Conservation (phyloP, 768 basidiomycete species). For the Boletus patriciae region DNA sequence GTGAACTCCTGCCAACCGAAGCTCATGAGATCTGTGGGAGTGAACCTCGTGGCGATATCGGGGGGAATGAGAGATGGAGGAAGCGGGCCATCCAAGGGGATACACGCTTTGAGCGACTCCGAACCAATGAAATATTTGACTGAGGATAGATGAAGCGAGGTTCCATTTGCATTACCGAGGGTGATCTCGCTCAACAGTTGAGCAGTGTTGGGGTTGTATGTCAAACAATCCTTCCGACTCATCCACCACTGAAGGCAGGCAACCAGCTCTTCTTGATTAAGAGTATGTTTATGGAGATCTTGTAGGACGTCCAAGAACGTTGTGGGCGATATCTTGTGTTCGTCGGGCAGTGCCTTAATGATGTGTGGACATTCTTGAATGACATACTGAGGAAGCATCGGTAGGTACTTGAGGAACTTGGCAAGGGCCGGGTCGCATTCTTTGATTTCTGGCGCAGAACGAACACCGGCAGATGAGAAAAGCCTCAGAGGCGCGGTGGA, state of each 20-base stretch:
- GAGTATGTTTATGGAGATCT: background rate
- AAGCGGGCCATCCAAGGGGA: conserved; percentile 75
- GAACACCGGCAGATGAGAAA: conserved; percentile 42
- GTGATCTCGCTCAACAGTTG: conserved; percentile 26
- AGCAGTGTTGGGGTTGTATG: background rate
- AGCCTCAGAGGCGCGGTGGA: conserved; percentile 16
- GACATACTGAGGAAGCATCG: conserved; percentile 64
- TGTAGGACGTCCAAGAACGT: background rate
- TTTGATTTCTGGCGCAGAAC: conserved; percentile 62
- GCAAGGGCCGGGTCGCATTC: conserved; percentile 64
- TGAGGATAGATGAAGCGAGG: conserved; percentile 39
- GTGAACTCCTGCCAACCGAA: conserved; percentile 82
- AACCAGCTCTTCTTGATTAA: conserved; percentile 1
- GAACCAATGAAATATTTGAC: conserved; percentile 68
- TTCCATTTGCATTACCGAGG: conserved; percentile 47
- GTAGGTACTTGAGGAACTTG: conserved; percentile 74
- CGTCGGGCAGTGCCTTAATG: conserved; percentile 23
- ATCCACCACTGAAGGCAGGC: conserved; percentile 6
- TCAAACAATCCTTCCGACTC: background rate
- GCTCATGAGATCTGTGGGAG: conserved; percentile 47
- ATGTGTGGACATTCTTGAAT: conserved; percentile 52
- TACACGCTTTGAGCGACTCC: conserved; percentile 39
- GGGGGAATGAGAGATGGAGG: conserved; percentile 68
- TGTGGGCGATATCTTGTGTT: background rate
- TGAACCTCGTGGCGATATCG: conserved; percentile 57